Evolutionary conservation across 2,329 filamentous ascomycete species (phyloP), one percentile per base, ranked within the genome.

Genomic region (Cercospora zeae-maydis): DNA sequence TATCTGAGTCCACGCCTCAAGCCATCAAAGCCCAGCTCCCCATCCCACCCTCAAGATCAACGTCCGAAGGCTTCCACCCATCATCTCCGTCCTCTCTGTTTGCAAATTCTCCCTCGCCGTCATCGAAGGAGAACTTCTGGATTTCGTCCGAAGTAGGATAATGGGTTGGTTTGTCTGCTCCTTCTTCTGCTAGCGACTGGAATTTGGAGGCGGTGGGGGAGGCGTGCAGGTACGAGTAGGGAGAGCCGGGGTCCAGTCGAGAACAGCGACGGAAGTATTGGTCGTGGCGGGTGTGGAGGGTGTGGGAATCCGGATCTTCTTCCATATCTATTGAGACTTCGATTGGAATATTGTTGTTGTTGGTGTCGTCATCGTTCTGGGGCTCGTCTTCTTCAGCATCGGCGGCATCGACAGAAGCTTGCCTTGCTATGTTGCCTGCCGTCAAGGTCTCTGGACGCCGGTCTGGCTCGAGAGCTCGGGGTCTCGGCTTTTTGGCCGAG

Each of bases 41-140:
- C n/a, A 30, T 14, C 4, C 31, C 31, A 11, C 30, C 49, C n/a
- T 34, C 49, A 3, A 33, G 49, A 19, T 53, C 49, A 16, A 14
- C 54, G 13, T 14, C 59, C 31, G 47, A 62, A 62, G 31, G 47
- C 54, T 56, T 49, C 63, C 63, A 62, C 13, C 59, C 63, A 52
- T 64, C 63, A 9, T 55, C 63, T 19, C 63, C 59, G 49, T 62
- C 47, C 16, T 21, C 31, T 21, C 49, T 53, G 14, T 30, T 53
- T 5, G 49, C 19, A 11, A 27, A 19, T 9, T 31, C 31, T 14
- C 49, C 5, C 6, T 27, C 33, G 2, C 42, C 42, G 30, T 53
- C 49, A 2, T 53, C 27, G 30, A 53, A 53, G n/a, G 27, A 34
- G n/a, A 53, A 53, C 11, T 53, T 31, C 49, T 34, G 16, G 14